Evolutionary conservation across 768 basidiomycete genomes (phyloP), one percentile per base, ranked within the genome.

Genomic region (Pleurotus tuoliensis): DNA sequence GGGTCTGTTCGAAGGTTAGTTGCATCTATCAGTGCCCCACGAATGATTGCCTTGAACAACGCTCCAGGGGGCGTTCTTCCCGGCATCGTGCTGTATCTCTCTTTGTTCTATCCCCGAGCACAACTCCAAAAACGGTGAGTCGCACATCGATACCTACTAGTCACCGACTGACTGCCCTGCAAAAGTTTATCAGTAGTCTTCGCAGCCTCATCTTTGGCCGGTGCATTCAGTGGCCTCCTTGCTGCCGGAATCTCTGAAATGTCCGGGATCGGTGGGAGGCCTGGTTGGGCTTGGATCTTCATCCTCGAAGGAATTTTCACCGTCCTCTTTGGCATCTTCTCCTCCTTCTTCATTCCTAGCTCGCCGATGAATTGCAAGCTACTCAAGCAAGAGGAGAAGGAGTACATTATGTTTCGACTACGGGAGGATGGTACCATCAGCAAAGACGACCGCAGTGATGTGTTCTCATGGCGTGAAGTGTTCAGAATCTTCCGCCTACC

Each of bases 281-380:
- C 76, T 1, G 83, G 81, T 1, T 87, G 84, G 84, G 72, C 78
- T 34, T 86, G 82, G 84, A 76, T 83, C 60, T 82, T 83, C 60
- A 80, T 82, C 39, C 41, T 82, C 15, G 77, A 65, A 60, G 83
- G 83, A 3, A 61, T 73, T 1, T 76, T 83, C 62, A 78, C 80
- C 0, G 64, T 74, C 40, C 52, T 76, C 2, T 75, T 80, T 58
- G 83, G 81, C 1, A 18, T 75, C 5, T 37, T 66, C 4, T 65
- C 73, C 0, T 79, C 71, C 68, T 73, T 73, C 57, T 27, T 81
- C 24, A 63, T 79, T 46, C 76, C 82, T 40, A 62, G 65, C 16
- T 69, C 75, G 3, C 73, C 77, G 4, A 61, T 56, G 4, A 61
- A 59, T 0, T 70, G 75, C 2, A 66, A 57, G 38, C 77, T 81